These are phyloP conservation scores for Durusdinium trenchii DNA, from an alignment of 73 alveolate genomes.

Conservation along the genomic window DNA sequence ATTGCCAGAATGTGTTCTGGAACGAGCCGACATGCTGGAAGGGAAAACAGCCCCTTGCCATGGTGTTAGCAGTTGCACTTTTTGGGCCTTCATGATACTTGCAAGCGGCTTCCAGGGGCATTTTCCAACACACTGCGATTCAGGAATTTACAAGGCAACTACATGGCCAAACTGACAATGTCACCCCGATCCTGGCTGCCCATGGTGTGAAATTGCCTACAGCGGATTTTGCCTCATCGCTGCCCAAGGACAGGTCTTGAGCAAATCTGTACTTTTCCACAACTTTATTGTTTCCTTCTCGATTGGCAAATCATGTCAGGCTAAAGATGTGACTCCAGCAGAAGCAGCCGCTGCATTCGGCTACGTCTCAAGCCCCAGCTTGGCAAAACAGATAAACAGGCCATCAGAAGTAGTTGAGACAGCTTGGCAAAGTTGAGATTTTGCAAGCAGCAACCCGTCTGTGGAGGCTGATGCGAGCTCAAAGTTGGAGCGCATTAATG, in stretches of 20 bases:
- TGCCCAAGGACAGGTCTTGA: constrained; percentile 22
- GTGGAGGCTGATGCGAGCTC: constrained; percentile 89
- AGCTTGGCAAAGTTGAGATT: neutral
- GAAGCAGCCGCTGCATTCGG: constrained; percentile 53
- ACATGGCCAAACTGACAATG: neutral
- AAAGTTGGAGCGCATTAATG: constrained; percentile 68
- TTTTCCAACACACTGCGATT: neutral
- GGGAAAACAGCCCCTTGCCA: constrained; percentile 7
- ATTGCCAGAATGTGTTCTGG: constrained; percentile 87
- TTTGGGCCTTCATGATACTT: neutral
- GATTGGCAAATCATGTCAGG: neutral
- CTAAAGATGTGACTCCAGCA: constrained; percentile 4
- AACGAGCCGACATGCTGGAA: constrained; percentile 45
- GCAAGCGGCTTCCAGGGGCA: neutral
- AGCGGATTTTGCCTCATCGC: neutral
- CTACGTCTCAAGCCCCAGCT: constrained; percentile 57
- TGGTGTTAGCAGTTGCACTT: neutral
- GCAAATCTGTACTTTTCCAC: neutral
- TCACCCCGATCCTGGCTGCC: neutral
- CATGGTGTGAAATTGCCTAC: neutral
- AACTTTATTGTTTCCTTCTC: neutral
- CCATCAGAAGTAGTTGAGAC: neutral
- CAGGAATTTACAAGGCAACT: constrained; percentile 48
- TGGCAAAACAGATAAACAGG: constrained; percentile 91
- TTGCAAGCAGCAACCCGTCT: neutral